Base-by-base conservation (phyloP, 129 eudicot species). In the Chrysanthemum lavandulifolium region DNA sequence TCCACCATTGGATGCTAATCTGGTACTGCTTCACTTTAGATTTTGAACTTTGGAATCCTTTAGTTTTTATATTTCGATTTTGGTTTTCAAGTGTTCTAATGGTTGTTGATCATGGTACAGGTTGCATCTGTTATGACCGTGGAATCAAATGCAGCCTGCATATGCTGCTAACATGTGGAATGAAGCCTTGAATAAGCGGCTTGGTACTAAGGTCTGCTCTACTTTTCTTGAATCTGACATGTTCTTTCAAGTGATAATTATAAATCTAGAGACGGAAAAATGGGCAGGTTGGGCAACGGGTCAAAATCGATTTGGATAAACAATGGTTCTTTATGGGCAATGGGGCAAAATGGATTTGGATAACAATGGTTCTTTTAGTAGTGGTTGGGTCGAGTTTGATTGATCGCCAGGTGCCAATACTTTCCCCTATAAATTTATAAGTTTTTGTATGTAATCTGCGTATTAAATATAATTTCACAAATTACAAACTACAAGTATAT, bases 121-220 rank as follows among this genome's bases (percentile, higher is more conserved):
- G 94, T 95, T 76, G 99, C 99, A 76, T 95, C 99, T 61, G 88
- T 91, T 72, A 95, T 95, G 97, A 95, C 99, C n/a, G 84, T 95
- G 96, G 97, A 89, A 69, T 61, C 99, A 95, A 45, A 65, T 95
- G 75, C 88, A 88, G 81, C 97, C 99, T 65, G 90, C 79, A n/a
- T 95, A 91, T 83, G 99, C 99, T 45, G 94, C 91, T 70, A 95
- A 88, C 73, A 80, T 95, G 91, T 95, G 97, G 99, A 88, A 91
- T 56, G 99, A 95, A 82, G 97, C 99, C 76, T 78, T 95, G 81
- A 95, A 95, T 85, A 95, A 88, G 67, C 86, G 99, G 57, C 96
- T 95, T 76, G 99, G 96, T 64, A 95, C 99, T 51, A 29, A 88
- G 97, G 99, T 95, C 45, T 13, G 69, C 19, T 65, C 40, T 31